phyloP scores from a whole-genome alignment of 352 stramenopile genomes.

The Pythium folliculosum region DNA sequence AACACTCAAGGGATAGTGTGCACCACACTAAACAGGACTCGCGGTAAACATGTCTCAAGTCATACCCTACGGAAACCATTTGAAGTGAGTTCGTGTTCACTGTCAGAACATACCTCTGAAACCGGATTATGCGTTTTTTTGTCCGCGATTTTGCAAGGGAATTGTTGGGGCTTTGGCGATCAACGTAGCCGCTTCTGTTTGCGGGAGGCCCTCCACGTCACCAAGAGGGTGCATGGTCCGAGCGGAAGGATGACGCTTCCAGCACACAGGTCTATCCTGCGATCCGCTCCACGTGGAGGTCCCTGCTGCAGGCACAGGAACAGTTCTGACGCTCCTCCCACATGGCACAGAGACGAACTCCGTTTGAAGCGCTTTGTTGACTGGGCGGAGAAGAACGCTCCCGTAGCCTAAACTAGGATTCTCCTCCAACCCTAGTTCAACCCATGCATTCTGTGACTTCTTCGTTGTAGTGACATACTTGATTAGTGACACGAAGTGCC shows the following conservation, averaged over 20 bases:
- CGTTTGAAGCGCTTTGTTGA: too few species aligned
- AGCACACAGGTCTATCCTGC: too few species aligned
- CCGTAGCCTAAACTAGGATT: conserved; percentile 2
- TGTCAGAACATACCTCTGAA: too few species aligned
- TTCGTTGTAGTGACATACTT: not conserved
- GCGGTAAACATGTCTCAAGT: too few species aligned
- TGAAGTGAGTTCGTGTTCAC: too few species aligned
- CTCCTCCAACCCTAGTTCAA: not conserved
- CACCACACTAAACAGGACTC: conserved; percentile 1
- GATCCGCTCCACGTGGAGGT: not conserved
- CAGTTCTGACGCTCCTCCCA: too few species aligned
- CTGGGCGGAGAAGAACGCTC: too few species aligned
- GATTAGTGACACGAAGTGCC: too few species aligned
- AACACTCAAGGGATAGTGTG: too few species aligned
- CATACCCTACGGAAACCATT: too few species aligned
- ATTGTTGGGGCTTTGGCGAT: not conserved
- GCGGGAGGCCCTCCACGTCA: not conserved
- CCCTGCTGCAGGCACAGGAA: too few species aligned
- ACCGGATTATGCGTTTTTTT: not conserved
- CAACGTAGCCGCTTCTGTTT: not conserved
- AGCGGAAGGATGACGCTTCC: not conserved
- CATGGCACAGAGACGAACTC: too few species aligned
- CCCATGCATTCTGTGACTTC: not conserved
- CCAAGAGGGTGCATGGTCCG: not conserved
- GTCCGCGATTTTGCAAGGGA: not conserved